phyloP scores from a whole-genome alignment of 2,329 filamentous ascomycete species.

The Tolypocladium ovalisporum region DNA sequence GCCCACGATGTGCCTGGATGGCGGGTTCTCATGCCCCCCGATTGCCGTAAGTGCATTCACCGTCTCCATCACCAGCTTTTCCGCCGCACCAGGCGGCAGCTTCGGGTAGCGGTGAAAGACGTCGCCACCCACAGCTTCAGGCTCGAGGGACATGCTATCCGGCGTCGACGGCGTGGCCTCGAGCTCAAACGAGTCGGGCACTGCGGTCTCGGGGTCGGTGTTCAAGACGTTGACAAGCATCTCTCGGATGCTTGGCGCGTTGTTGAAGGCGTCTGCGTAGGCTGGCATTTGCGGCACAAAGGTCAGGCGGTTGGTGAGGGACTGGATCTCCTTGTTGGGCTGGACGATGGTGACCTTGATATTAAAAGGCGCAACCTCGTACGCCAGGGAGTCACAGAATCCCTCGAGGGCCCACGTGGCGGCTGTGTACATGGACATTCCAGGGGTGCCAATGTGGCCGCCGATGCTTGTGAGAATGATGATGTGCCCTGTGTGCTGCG shows the following conservation, averaged over 20 bases:
- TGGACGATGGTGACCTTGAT: slow-evolving; percentile 94
- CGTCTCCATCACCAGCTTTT: slow-evolving; percentile 73
- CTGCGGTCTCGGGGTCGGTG: slow-evolving; percentile 54
- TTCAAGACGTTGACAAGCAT: slow-evolving; percentile 75
- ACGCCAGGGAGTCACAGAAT: slow-evolving; percentile 89
- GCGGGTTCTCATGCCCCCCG: slow-evolving; percentile 91
- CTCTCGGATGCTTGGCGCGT: slow-evolving; percentile 71
- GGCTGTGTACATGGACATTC: slow-evolving; percentile 82
- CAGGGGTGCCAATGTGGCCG: slow-evolving; percentile 85
- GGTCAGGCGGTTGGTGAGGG: slow-evolving; percentile 76
- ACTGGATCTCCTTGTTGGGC: slow-evolving; percentile 84
- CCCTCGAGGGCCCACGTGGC: slow-evolving; percentile 93
- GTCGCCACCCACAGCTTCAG: slow-evolving; percentile 24
- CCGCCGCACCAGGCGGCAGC: slow-evolving; percentile 55
- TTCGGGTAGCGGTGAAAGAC: slow-evolving; percentile 63
- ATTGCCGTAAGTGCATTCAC: slow-evolving; percentile 86
- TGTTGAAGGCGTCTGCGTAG: slow-evolving; percentile 26
- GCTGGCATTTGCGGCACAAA: slow-evolving; percentile 68
- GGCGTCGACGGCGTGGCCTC: slow-evolving; percentile 19
- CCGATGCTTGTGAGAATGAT: slow-evolving; percentile 83
- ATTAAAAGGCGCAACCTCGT: slow-evolving; percentile 95
- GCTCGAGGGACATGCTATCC: slow-evolving; percentile 19
- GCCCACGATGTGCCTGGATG: slow-evolving; percentile 86
- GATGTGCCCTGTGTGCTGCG: slow-evolving; percentile 77
- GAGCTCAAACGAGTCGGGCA: slow-evolving; percentile 19